A percentile compares a stretch with the other conserved stretches of the same genome.
Conservation (phyloP, 176 grass and related monocot species). For the Tuctoria greenei region DNA sequence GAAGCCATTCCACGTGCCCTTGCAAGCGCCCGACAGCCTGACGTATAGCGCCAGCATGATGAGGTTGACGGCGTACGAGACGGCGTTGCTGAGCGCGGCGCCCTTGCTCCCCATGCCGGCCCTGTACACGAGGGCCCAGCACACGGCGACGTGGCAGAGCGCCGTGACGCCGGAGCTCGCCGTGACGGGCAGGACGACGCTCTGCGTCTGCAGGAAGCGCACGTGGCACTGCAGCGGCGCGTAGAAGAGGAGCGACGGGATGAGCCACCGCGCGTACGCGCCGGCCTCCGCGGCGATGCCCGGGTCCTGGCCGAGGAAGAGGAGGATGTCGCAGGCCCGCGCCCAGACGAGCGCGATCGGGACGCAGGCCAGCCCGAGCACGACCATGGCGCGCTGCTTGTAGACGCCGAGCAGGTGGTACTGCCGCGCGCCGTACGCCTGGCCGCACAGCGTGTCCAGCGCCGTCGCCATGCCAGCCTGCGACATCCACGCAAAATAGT, state of each 20-base stretch:
- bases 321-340: conserved; percentile 38
- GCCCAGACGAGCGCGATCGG: conserved; percentile 48
- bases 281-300: conserved; percentile 68
- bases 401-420: conserved; percentile 41
- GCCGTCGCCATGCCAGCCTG: conserved; percentile 35
- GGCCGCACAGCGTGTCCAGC: conserved; percentile 58
- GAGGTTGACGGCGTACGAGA: conserved; percentile 35
- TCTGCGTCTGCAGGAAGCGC: conserved; percentile 46
- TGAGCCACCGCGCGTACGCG: conserved; percentile 56
- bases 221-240: conserved; percentile 64
- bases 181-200: conserved; percentile 38
- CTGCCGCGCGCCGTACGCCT: conserved; percentile 59
- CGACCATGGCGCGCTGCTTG: conserved; percentile 39
- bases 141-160: conserved; percentile 10
- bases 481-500: not conserved
- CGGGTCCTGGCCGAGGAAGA: conserved; percentile 47
- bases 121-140: conserved; percentile 37
- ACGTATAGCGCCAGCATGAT: conserved; percentile 14
- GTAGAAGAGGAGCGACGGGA: conserved; percentile 60
- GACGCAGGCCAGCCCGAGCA: conserved; percentile 35
- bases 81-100: conserved; percentile 37
- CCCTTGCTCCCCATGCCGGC: conserved; percentile 38
- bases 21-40: conserved; percentile 11
- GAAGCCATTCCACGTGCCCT: conserved; percentile 33
- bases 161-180: conserved; percentile 27